Percentiles rank a stretch among this genome's conserved stretches.
These are phyloP conservation scores for Zygosaccharomyces pseudorouxii DNA, from an alignment of 805 yeast genomes.

Conservation along the genomic window DNA sequence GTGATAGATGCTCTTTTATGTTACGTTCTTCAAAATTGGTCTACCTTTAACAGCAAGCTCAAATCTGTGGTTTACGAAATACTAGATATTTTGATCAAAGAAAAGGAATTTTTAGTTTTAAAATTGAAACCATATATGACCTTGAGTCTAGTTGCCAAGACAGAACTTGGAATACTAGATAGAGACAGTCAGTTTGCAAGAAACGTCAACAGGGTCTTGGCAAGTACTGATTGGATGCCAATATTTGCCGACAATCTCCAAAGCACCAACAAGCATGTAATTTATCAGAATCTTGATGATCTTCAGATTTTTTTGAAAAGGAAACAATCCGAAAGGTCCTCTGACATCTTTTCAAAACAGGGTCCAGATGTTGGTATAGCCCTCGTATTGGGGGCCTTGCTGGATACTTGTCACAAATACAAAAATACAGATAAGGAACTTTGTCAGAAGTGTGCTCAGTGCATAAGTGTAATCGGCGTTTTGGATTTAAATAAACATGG, in stretches of 20 bases:
- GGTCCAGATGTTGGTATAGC: slow-evolving; percentile 37
- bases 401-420: slow-evolving; percentile 55
- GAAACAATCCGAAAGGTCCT: slow-evolving; percentile 45
- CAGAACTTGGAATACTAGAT: slow-evolving; percentile 44
- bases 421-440: slow-evolving; percentile 45
- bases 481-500: slow-evolving; percentile 60
- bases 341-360: slow-evolving; percentile 38
- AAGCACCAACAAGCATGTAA: slow-evolving; percentile 48
- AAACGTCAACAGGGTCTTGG: slow-evolving; percentile 34
- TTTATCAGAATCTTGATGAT: slow-evolving; percentile 66
- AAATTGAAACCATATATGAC: slow-evolving; percentile 45
- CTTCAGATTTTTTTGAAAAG: slow-evolving; percentile 48
- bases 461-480: slow-evolving; percentile 73
- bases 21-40: slow-evolving; percentile 65
- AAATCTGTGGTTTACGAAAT: slow-evolving; percentile 50
- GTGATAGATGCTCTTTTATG: slow-evolving; percentile 73
- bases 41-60: slow-evolving; percentile 44
- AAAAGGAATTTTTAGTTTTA: slow-evolving; percentile 17
- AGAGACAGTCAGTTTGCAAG: slow-evolving; percentile 51
- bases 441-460: slow-evolving; percentile 57
- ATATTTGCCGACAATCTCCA: slow-evolving; percentile 28
- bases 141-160: slow-evolving; percentile 62
- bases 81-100: slow-evolving; percentile 35
- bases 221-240: slow-evolving; percentile 22
- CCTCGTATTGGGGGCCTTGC: slow-evolving; percentile 46